Conservation (phyloP, 2,329 filamentous ascomycete species). For the Fusarium denticulatum region DNA sequence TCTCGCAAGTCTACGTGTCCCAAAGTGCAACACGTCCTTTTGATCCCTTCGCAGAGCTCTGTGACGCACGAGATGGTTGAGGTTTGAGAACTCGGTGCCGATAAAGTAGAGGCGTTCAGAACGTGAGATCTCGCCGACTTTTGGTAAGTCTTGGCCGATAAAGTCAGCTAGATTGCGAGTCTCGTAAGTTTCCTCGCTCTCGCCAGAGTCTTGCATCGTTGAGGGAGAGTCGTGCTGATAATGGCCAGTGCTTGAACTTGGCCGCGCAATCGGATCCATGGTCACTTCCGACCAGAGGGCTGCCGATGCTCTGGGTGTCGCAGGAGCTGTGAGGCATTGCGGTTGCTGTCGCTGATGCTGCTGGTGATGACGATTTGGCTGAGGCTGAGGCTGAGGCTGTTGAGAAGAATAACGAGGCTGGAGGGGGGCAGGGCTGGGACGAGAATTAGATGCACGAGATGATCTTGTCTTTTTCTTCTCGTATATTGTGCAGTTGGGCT, state of each 20-base stretch:
- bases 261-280: constrained; percentile 11
- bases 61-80: constrained; percentile 64
- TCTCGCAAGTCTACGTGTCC: constrained; percentile 47
- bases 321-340: constrained; percentile 43
- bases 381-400: constrained; percentile 21
- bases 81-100: constrained; percentile 64
- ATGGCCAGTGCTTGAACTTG: constrained; percentile 19
- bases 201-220: constrained; percentile 20
- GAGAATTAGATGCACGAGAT: constrained; percentile 44
- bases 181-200: constrained; percentile 52
- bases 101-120: constrained; percentile 63
- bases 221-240: constrained; percentile 21
- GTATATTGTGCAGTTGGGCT: constrained; percentile 57
- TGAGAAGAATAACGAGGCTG: constrained; percentile 54
- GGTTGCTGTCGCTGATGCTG: constrained; percentile 23
- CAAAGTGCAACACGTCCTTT: constrained; percentile 48
- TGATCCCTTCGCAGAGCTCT: constrained; percentile 47
- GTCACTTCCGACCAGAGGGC: constrained; percentile 21
- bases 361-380: background rate
- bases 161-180: constrained; percentile 58
- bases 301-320: constrained; percentile 29
- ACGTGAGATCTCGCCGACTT: constrained; percentile 57
- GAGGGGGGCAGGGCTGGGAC: constrained; percentile 50
- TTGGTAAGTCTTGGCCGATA: constrained; percentile 58
- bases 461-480: constrained; percentile 58